A percentile compares a stretch with the other conserved stretches of the same genome.
These are phyloP conservation scores for Thinopyrum elongatum DNA, from an alignment of 176 grass and related monocot species.

Conservation along the genomic window DNA sequence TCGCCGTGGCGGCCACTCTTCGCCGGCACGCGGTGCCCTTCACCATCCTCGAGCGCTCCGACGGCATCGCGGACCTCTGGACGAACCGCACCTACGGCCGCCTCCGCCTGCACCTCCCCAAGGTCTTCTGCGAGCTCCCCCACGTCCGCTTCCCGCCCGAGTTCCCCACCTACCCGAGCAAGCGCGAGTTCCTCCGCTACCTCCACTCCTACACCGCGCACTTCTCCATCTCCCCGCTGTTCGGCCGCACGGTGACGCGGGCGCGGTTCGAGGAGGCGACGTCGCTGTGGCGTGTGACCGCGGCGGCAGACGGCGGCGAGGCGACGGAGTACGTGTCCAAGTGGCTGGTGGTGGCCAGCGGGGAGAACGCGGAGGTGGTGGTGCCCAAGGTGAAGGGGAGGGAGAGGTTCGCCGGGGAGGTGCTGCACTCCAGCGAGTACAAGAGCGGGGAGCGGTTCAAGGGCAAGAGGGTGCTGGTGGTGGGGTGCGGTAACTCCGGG, in stretches of 20 bases:
- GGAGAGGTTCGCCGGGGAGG: constrained; percentile 66
- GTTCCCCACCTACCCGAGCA: constrained; percentile 78
- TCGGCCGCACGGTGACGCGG: constrained; percentile 53
- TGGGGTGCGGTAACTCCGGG: constrained; percentile 93
- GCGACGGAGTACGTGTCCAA: constrained; percentile 55
- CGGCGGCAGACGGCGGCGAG: background rate
- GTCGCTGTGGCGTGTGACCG: constrained; percentile 61
- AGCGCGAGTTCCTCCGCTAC: constrained; percentile 77
- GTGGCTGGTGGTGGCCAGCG: constrained; percentile 91
- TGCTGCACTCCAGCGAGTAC: constrained; percentile 82
- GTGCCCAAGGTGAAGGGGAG: constrained; percentile 68
- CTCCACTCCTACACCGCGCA: constrained; percentile 62
- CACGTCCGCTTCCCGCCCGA: constrained; percentile 64
- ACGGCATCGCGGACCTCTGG: constrained; percentile 81
- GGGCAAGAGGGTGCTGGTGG: constrained; percentile 73
- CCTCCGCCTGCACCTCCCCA: constrained; percentile 89
- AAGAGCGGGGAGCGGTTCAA: constrained; percentile 66
- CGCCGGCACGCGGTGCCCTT: constrained; percentile 48
- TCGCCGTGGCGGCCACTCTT: constrained; percentile 85
- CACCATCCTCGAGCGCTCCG: constrained; percentile 78
- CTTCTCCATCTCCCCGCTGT: constrained; percentile 66
- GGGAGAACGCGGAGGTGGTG: constrained; percentile 87
- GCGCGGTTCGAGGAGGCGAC: constrained; percentile 43
- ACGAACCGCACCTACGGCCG: constrained; percentile 82
- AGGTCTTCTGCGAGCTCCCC: constrained; percentile 82